Conservation (phyloP, 805 yeast species). For the Saccharomycopsis sp. region DNA sequence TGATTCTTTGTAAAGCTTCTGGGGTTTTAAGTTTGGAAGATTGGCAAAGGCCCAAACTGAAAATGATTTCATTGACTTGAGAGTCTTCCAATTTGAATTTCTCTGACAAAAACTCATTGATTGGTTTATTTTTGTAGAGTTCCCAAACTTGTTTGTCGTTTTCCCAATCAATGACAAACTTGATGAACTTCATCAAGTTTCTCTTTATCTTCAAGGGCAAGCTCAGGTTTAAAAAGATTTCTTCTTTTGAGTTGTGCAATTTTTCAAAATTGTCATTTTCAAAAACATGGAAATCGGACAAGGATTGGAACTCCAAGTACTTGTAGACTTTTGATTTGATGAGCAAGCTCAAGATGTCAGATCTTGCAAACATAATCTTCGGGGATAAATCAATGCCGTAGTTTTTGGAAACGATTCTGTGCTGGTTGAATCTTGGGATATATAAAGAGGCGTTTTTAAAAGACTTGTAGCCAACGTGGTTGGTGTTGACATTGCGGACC, state of each 20-base stretch:
- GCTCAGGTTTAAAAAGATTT: constrained; percentile 83
- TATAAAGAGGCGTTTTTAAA: constrained; percentile 70
- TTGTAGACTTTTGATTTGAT: constrained; percentile 81
- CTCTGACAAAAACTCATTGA: constrained; percentile 48
- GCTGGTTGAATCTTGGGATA: constrained; percentile 52
- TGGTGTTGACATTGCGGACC: constrained; percentile 55
- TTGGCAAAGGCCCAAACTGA: constrained; percentile 75
- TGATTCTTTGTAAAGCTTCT: constrained; percentile 70
- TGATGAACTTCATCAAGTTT: constrained; percentile 81
- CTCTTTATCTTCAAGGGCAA: constrained; percentile 70
- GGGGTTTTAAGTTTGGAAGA: constrained; percentile 53
- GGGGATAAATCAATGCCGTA: constrained; percentile 78
- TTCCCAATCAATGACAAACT: constrained; percentile 72
- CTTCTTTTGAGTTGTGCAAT: constrained; percentile 80
- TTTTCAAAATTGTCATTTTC: constrained; percentile 87
- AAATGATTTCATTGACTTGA: constrained; percentile 76
- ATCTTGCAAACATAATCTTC: constrained; percentile 76
- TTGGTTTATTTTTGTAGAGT: constrained; percentile 45
- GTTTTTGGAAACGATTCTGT: constrained; percentile 48
- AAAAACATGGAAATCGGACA: constrained; percentile 85
- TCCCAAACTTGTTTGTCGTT: constrained; percentile 47
- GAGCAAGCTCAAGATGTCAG: constrained; percentile 73
- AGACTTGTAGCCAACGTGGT: constrained; percentile 27
- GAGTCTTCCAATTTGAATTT: constrained; percentile 63
- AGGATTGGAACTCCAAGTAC: constrained; percentile 85